phyloP scores from a whole-genome alignment of 139 green algal genomes.

The Volvox africanus region DNA sequence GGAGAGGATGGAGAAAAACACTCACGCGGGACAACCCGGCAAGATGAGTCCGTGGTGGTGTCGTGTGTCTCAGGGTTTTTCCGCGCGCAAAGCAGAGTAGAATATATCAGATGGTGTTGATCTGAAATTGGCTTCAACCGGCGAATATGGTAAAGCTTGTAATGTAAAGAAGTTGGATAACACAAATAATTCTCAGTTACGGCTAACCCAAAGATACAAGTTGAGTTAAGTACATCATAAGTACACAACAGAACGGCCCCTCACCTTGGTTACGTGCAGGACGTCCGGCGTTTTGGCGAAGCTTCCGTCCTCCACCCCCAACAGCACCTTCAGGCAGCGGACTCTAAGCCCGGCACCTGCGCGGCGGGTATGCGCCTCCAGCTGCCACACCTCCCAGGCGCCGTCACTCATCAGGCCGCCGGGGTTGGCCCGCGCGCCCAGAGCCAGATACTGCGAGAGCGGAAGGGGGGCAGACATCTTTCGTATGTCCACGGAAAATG shows the following conservation, averaged over 20 bases:
- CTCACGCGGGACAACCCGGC: no score
- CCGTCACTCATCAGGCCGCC: constrained; percentile 38
- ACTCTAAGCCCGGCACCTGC: background rate
- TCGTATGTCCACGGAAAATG: no score
- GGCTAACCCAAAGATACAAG: background rate
- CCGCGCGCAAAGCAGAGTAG: no score
- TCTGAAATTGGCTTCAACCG: no score
- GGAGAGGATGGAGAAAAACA: no score
- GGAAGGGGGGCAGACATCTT: no score
- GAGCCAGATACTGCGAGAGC: constrained; percentile 46
- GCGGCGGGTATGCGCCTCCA: background rate
- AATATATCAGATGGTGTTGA: no score
- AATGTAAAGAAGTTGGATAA: background rate
- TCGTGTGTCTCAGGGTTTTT: no score
- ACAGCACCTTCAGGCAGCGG: constrained; percentile 17
- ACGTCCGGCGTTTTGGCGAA: constrained; percentile 1
- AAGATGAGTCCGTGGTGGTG: no score
- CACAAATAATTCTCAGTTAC: background rate
- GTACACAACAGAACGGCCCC: background rate
- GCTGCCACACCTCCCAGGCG: constrained; percentile 42
- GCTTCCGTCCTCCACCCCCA: constrained; percentile 36
- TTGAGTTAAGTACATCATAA: background rate
- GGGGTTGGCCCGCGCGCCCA: constrained; percentile 49
- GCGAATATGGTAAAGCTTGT: no score
- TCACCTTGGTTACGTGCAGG: background rate